A percentile compares a stretch with the other conserved stretches of the same genome.
Evolutionary conservation across 306 rosid genomes (phyloP).

Genomic region (Betula pendula): DNA sequence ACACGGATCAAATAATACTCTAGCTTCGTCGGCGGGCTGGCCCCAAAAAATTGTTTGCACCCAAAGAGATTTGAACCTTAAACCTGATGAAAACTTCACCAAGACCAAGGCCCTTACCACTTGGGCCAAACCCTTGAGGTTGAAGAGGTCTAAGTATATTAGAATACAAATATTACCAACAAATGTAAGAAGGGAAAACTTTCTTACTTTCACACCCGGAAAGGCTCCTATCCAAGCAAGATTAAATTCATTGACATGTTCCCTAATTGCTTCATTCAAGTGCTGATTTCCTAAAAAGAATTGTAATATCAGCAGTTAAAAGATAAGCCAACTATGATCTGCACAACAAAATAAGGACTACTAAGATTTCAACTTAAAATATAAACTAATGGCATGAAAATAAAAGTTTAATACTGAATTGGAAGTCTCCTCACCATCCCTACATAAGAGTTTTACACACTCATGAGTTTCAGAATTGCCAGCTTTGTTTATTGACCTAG

Average conservation of each 20-base stretch:
- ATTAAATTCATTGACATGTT: slow-evolving; percentile 20
- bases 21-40: too few relatives aligned
- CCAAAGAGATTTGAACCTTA: too few relatives aligned
- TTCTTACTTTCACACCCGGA: slow-evolving; percentile 35
- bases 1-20: too few relatives aligned
- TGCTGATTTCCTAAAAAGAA: slow-evolving; percentile 22
- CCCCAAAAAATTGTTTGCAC: too few relatives aligned
- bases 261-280: slow-evolving; percentile 29
- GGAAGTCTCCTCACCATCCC: not conserved
- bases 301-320: not conserved
- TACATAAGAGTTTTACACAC: not conserved
- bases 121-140: too few relatives aligned
- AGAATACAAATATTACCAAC: too few relatives aligned
- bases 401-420: not conserved
- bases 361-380: not conserved
- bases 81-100: too few relatives aligned
- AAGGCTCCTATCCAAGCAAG: slow-evolving; percentile 39
- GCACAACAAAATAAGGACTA: not conserved
- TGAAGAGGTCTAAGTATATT: not conserved
- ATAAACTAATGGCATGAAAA: not conserved
- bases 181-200: not conserved
- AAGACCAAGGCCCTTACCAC: too few relatives aligned
- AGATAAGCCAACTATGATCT: not conserved
- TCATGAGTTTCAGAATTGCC: not conserved
- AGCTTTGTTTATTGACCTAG: not conserved